These are phyloP conservation scores for Colletotrichum simmondsii DNA, from an alignment of 2,329 filamentous ascomycete species.

Conservation along the genomic window DNA sequence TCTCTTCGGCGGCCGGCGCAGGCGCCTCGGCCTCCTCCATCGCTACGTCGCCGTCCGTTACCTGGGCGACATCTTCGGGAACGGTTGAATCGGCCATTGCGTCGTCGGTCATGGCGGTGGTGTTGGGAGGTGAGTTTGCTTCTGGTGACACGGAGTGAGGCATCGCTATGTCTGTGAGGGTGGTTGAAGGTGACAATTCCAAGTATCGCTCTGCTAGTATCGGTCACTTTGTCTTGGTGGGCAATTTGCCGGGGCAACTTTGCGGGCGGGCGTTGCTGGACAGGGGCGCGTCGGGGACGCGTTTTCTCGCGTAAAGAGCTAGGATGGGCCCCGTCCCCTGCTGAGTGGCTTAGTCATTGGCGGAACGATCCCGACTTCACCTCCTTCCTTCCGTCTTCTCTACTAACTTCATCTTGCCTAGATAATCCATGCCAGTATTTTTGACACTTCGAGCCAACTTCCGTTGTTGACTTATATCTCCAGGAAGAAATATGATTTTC, in stretches of 20 bases:
- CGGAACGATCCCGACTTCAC: neutral
- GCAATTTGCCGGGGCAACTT: slow-evolving; percentile 15
- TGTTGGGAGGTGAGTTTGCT: slow-evolving; percentile 41
- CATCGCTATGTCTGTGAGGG: slow-evolving; percentile 45
- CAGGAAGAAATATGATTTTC: neutral
- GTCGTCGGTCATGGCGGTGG: slow-evolving; percentile 42
- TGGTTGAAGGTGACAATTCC: neutral
- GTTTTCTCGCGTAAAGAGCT: slow-evolving; percentile 35
- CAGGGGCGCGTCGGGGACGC: slow-evolving; percentile 28
- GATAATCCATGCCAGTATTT: neutral
- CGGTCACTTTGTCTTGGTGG: neutral
- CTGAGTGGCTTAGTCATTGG: slow-evolving; percentile 20
- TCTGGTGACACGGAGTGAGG: slow-evolving; percentile 56
- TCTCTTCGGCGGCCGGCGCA: slow-evolving; percentile 40
- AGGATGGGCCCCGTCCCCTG: neutral
- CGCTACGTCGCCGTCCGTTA: slow-evolving; percentile 49
- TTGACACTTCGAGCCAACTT: no score
- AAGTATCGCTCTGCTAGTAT: neutral
- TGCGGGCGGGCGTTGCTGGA: neutral
- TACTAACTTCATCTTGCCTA: neutral
- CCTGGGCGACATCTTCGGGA: slow-evolving; percentile 42
- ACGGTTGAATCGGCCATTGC: slow-evolving; percentile 46
- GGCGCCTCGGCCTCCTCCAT: slow-evolving; percentile 50
- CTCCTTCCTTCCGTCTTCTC: neutral
- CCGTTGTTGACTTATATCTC: no score